Evolutionary conservation across 2,329 filamentous ascomycete species (phyloP), one percentile per base, ranked within the genome.

Genomic region (Boeremia lycopersici): DNA sequence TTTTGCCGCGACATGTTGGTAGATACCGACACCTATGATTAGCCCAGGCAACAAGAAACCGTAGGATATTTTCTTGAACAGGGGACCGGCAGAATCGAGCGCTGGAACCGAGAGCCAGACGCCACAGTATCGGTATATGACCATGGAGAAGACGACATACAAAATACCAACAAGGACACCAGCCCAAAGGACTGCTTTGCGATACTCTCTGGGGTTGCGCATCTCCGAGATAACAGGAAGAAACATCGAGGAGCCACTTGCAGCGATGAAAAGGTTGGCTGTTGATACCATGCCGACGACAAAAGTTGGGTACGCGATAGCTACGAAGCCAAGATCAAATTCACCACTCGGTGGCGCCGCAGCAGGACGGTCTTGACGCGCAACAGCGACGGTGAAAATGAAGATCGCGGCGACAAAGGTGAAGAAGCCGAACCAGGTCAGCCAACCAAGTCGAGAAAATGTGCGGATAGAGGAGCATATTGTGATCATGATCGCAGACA

Each of bases 1-100:
- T n/a, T 45, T 45, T 6, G 42, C 42, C 30, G 42, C 42, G 12
- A 45, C 30, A 8, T 45, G 42, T 17, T 45, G 42, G 17, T 45
- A 45, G 19, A 45, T 45, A 8, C 42, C 42, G 10, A 45, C 30
- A 2, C 42, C 42, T 25, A 45, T 45, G 42, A 45, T 35, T 12
- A 45, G 19, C 13, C 42, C 42, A 26, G 42, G 42, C 30, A 45
- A 19, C 30, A 35, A 6, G 13, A 45, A 45, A 2, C 30, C 30
- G 30, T 45, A 45, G 19, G 42, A 35, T n/a, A 45, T 45, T 19
- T 45, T 45, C 30, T 45, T 45, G 42, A 45, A 45, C 7, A 45
- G 23, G 13, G 42, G 31, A 19, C 30, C 42, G 5, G 42, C 42
- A 8, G 42, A 45, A 28, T 45, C 31, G 6, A 45, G 42, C 1